These are phyloP conservation scores for Colletotrichum viniferum DNA, from an alignment of 2,329 filamentous ascomycete species.

Conservation along the genomic window DNA sequence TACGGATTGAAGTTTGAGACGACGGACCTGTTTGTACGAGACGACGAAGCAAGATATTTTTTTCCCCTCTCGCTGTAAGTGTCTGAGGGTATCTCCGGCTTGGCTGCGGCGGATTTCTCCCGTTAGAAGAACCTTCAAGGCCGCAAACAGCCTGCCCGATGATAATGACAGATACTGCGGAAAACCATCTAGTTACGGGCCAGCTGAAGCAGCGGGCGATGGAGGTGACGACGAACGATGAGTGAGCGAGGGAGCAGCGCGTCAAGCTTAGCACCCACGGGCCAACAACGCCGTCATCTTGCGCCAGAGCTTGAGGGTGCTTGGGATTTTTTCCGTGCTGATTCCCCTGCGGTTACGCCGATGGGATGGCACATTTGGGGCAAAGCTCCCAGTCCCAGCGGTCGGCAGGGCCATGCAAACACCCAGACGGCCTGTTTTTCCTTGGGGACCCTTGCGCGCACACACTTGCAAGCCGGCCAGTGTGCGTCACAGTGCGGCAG, in stretches of 20 bases:
- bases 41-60: neutral
- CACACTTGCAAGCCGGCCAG: neutral
- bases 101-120: neutral
- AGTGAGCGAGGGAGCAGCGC: neutral
- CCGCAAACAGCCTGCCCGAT: neutral
- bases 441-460: neutral
- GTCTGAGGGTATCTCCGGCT: neutral
- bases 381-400: neutral
- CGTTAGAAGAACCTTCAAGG: neutral
- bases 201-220: neutral
- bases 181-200: neutral
- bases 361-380: conserved; percentile 19
- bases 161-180: neutral
- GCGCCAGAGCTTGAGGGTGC: neutral
- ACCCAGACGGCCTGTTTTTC: neutral
- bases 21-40: neutral
- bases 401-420: neutral
- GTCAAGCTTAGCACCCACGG: neutral
- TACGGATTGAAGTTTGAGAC: neutral
- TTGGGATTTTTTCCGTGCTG: neutral
- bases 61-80: neutral
- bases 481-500: conserved; percentile 9
- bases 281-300: neutral
- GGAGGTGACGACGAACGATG: neutral
- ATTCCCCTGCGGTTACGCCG: neutral